Evolutionary conservation across 2,329 filamentous ascomycete genomes (phyloP).

Genomic region (Alternaria tenuissima): DNA sequence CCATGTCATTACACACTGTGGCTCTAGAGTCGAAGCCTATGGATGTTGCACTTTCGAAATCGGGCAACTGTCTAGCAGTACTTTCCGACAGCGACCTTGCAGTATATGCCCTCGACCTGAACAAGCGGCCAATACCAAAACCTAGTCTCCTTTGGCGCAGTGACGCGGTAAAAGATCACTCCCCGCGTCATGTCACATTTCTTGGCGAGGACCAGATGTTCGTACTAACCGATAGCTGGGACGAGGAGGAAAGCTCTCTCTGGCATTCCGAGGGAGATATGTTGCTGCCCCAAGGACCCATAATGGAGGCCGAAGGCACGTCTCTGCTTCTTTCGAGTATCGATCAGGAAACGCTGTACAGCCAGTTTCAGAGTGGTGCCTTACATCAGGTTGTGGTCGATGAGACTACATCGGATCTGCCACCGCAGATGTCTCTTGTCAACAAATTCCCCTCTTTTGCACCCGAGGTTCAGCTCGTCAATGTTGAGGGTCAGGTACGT

Average conservation of each 20-base stretch:
- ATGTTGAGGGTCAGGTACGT: slow-evolving; percentile 38
- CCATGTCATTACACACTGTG: slow-evolving; percentile 86
- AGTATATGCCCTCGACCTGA: slow-evolving; percentile 73
- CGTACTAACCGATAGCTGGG: slow-evolving; percentile 46
- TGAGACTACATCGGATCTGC: slow-evolving; percentile 20
- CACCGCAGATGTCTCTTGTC: slow-evolving; percentile 25
- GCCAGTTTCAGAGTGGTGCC: slow-evolving; percentile 35
- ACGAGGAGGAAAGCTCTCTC: slow-evolving; percentile 39
- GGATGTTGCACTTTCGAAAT: slow-evolving; percentile 74
- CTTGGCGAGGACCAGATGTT: slow-evolving; percentile 49
- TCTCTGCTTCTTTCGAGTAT: slow-evolving; percentile 36
- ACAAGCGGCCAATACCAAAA: slow-evolving; percentile 60
- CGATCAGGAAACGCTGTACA: slow-evolving; percentile 31
- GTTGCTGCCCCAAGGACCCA: slow-evolving; percentile 31
- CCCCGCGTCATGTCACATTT: slow-evolving; percentile 59
- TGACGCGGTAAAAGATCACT: slow-evolving; percentile 22
- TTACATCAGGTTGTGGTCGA: slow-evolving; percentile 25
- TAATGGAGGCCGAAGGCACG: slow-evolving; percentile 32
- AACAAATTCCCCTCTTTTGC: slow-evolving; percentile 40
- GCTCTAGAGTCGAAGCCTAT: slow-evolving; percentile 67
- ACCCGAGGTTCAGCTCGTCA: slow-evolving; percentile 34
- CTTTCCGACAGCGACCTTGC: slow-evolving; percentile 73
- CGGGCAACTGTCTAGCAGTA: slow-evolving; percentile 66
- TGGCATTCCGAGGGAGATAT: slow-evolving; percentile 37
- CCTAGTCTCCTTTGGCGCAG: slow-evolving; percentile 55